Percentiles rank a stretch among this genome's conserved stretches.
phyloP scores from a whole-genome alignment of 768 basidiomycete genomes.

The Suillus tomentosus region DNA sequence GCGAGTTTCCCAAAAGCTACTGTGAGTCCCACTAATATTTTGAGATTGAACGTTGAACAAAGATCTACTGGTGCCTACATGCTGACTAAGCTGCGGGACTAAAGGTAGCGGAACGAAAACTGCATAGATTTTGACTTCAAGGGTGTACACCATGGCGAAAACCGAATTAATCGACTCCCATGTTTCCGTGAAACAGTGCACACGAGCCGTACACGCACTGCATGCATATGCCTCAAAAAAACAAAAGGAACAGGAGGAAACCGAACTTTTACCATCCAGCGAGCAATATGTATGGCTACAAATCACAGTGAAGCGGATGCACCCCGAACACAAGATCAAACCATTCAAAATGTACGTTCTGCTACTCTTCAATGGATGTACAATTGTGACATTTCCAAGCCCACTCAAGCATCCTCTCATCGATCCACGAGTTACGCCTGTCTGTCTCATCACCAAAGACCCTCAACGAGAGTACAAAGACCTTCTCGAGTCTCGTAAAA shows the following conservation, averaged over 20 bases:
- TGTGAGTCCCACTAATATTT: background rate
- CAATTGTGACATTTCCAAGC: slow-evolving; percentile 39
- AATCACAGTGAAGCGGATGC: slow-evolving; percentile 82
- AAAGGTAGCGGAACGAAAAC: background rate
- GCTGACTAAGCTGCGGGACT: background rate
- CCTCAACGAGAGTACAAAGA: slow-evolving; percentile 97
- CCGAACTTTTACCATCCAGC: slow-evolving; percentile 71
- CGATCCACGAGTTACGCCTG: slow-evolving; percentile 76
- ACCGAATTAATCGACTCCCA: slow-evolving; percentile 65
- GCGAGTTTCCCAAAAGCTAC: too few species aligned
- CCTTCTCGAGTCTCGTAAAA: slow-evolving; percentile 70
- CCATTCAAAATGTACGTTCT: slow-evolving; percentile 78
- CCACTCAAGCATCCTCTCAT: slow-evolving; percentile 80
- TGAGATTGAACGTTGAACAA: background rate
- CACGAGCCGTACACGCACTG: slow-evolving; percentile 78
- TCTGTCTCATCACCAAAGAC: slow-evolving; percentile 94
- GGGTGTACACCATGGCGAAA: slow-evolving; percentile 39
- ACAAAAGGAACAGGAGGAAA: slow-evolving; percentile 66
- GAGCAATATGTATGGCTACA: slow-evolving; percentile 91
- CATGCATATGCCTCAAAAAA: slow-evolving; percentile 67
- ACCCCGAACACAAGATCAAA: slow-evolving; percentile 73
- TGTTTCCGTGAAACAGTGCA: slow-evolving; percentile 72
- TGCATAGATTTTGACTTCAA: background rate
- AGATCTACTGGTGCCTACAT: background rate
- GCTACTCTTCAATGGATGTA: background rate